Evolutionary conservation across 345 rosid genomes (phyloP).

Genomic region (Linum usitatissimum): DNA sequence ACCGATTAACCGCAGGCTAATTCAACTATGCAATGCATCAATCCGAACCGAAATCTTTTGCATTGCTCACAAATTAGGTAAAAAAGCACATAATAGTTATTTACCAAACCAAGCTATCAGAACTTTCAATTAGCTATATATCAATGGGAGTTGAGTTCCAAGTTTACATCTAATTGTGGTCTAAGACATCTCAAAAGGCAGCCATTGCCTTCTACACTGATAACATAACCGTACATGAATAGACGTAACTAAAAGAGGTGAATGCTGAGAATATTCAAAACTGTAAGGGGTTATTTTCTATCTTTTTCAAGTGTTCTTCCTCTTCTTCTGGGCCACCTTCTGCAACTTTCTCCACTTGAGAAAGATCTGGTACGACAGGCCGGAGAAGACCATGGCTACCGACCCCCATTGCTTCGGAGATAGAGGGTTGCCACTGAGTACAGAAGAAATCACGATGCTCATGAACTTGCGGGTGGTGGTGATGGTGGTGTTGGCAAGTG

Average conservation of each 20-base stretch:
- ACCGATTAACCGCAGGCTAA: too few species aligned
- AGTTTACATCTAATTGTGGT: neutral
- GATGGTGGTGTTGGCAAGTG: slow-evolving; percentile 85
- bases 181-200: neutral
- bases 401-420: slow-evolving; percentile 87
- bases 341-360: slow-evolving; percentile 79
- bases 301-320: slow-evolving; percentile 34
- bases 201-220: neutral
- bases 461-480: slow-evolving; percentile 91
- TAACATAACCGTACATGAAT: neutral
- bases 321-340: slow-evolving; percentile 57
- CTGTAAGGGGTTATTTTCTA: neutral
- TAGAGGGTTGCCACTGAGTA: slow-evolving; percentile 82
- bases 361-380: slow-evolving; percentile 84
- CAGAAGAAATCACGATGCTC: slow-evolving; percentile 78
- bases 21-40: too few species aligned
- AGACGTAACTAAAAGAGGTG: neutral
- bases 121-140: too few species aligned
- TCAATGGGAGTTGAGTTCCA: too few species aligned
- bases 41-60: too few species aligned
- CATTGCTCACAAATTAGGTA: too few species aligned
- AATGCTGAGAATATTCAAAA: slow-evolving; percentile 4
- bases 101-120: too few species aligned
- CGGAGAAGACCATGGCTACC: slow-evolving; percentile 84
- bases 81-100: too few species aligned